Evolutionary conservation across 1,284 basidiomycete genomes (phyloP).

Genomic region (Cutaneotrichosporon sp.): DNA sequence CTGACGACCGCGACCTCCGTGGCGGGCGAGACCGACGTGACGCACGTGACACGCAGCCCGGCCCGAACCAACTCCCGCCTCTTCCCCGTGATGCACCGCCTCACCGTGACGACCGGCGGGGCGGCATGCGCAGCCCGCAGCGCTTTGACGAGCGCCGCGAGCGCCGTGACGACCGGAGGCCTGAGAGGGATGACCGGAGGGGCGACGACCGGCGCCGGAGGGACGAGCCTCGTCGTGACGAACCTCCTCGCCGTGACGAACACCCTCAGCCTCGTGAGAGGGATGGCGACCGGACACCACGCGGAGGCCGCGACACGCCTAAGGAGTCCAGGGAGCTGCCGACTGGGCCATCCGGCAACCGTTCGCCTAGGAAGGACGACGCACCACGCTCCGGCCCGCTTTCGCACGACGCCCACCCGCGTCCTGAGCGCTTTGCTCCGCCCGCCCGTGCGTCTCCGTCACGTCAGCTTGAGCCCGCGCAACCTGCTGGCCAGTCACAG

Average conservation of each 20-base stretch:
- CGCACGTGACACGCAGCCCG: background rate
- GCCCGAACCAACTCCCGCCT: background rate
- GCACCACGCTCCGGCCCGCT: background rate
- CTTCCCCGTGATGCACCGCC: background rate
- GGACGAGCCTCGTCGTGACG: conserved; percentile 6
- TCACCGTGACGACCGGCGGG: background rate
- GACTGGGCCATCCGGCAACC: background rate
- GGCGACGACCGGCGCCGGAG: conserved; percentile 6
- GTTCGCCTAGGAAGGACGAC: background rate
- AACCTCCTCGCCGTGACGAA: background rate
- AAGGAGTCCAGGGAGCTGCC: background rate
- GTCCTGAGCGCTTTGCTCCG: background rate
- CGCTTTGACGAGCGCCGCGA: conserved; percentile 6
- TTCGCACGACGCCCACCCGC: background rate
- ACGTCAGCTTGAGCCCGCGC: background rate
- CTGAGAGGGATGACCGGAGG: background rate
- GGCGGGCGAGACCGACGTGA: background rate
- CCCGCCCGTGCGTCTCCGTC: background rate
- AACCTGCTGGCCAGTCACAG: background rate
- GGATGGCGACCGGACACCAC: background rate
- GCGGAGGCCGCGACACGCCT: conserved; percentile 1
- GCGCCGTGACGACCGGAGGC: background rate
- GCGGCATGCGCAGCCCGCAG: background rate
- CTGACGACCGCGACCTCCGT: conserved; percentile 1
- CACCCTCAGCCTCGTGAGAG: background rate